Conservation (phyloP, 2,329 filamentous ascomycete species). For the Myriangium duriaei region DNA sequence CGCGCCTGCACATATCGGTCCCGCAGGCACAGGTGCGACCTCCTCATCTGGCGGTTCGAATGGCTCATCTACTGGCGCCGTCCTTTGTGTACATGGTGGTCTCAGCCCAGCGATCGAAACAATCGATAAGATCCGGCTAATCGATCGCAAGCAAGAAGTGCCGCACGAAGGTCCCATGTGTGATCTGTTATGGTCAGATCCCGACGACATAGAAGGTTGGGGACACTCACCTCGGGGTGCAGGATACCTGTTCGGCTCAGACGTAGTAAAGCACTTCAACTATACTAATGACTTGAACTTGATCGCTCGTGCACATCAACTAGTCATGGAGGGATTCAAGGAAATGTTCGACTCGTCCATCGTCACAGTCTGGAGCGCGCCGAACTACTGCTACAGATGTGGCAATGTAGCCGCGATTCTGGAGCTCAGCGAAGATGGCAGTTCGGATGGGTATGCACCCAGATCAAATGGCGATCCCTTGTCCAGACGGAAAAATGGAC, state of each 20-base stretch:
- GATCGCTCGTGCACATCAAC: slow-evolving; percentile 87
- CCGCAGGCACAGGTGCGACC: slow-evolving; percentile 69
- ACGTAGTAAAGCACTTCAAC: slow-evolving; percentile 95
- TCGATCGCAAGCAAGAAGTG: slow-evolving; percentile 96
- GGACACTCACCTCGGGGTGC: slow-evolving; percentile 86
- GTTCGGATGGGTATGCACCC: slow-evolving; percentile 34
- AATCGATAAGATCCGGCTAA: slow-evolving; percentile 86
- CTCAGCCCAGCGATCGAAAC: slow-evolving; percentile 83
- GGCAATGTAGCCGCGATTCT: slow-evolving; percentile 71
- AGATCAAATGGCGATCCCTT: slow-evolving; percentile 56
- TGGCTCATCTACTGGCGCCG: slow-evolving; percentile 62
- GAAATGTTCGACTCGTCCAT: slow-evolving; percentile 97
- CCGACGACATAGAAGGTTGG: slow-evolving; percentile 97
- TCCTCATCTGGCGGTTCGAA: slow-evolving; percentile 46
- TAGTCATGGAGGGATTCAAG: slow-evolving; percentile 99
- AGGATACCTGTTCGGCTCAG: slow-evolving; percentile 87
- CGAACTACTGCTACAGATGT: slow-evolving; percentile 51
- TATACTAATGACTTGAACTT: slow-evolving; percentile 83
- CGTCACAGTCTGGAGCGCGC: slow-evolving; percentile 92
- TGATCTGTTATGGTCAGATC: slow-evolving; percentile 94
- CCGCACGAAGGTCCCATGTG: slow-evolving; percentile 99
- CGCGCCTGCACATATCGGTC: slow-evolving; percentile 37
- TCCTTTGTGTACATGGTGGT: slow-evolving; percentile 91
- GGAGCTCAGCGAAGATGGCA: slow-evolving; percentile 76
- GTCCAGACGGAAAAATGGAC: slow-evolving; percentile 29